Percentiles rank a stretch among this genome's conserved stretches.
Conservation (phyloP, 2,329 filamentous ascomycete genomes). For the Seiridium cupressi region DNA sequence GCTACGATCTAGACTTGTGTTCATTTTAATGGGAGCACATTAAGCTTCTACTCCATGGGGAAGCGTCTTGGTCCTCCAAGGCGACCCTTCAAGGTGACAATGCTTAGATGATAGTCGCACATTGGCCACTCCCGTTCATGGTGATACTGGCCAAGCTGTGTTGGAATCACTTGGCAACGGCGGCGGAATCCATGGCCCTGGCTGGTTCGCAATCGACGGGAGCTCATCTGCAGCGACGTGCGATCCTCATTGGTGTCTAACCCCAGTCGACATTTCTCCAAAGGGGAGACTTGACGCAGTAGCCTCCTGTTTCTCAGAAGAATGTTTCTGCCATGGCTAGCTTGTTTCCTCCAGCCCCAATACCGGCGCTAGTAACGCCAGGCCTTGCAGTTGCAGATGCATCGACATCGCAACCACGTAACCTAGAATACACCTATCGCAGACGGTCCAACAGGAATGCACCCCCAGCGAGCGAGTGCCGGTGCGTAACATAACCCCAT, state of each 20-base stretch:
- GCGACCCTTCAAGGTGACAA: no score
- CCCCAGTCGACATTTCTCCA: background rate
- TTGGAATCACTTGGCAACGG: background rate
- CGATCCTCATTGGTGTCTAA: background rate
- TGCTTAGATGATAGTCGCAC: background rate
- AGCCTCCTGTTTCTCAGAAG: background rate
- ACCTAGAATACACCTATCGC: background rate
- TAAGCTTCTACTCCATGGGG: conserved; percentile 3
- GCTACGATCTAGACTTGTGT: background rate
- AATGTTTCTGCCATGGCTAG: background rate
- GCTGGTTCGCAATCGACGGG: background rate
- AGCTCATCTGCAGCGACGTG: background rate
- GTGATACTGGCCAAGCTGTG: conserved; percentile 6
- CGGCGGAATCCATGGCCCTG: background rate
- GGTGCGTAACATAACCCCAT: background rate
- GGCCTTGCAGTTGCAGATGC: background rate
- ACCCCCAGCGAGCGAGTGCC: background rate
- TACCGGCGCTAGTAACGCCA: background rate
- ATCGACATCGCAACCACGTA: background rate
- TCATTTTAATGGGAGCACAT: background rate
- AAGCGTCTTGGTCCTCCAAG: background rate
- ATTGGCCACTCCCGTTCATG: background rate
- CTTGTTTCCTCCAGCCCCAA: background rate
- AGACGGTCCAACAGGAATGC: background rate
- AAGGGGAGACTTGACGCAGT: background rate